These are phyloP conservation scores for Yamadazyma phyllophila DNA, from an alignment of 805 yeast species.

Conservation along the genomic window DNA sequence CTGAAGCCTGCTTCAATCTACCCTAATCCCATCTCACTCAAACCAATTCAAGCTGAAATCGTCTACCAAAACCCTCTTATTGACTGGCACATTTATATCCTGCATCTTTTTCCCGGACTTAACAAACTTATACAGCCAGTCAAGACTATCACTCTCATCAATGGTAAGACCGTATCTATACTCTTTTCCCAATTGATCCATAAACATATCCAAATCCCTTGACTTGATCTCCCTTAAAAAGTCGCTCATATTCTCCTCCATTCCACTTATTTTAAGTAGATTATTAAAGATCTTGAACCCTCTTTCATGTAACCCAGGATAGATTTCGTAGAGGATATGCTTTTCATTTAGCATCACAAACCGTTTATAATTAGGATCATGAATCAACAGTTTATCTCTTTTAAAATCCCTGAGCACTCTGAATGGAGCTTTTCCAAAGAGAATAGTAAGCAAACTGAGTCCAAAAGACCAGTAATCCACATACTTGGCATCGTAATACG, in stretches of 20 bases:
- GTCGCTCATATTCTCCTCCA: constrained; percentile 30
- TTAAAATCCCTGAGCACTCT: constrained; percentile 23
- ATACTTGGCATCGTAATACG: constrained; percentile 38
- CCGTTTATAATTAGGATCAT: constrained; percentile 44
- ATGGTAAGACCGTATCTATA: constrained; percentile 42
- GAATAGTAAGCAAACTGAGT: constrained; percentile 46
- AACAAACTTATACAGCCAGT: constrained; percentile 1
- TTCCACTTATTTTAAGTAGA: constrained; percentile 36
- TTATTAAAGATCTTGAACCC: constrained; percentile 43
- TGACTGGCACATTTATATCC: not conserved
- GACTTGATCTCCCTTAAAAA: constrained; percentile 21
- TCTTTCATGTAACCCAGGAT: constrained; percentile 35
- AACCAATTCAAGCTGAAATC: constrained; percentile 15
- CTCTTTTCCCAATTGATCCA: constrained; percentile 23
- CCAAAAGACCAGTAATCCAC: constrained; percentile 60
- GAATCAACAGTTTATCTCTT: constrained; percentile 16
- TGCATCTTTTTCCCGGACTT: not conserved
- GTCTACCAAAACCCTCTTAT: constrained; percentile 8
- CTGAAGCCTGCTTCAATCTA: no score
- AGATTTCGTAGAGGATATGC: constrained; percentile 47
- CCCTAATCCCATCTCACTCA: constrained; percentile 2
- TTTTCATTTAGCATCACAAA: constrained; percentile 38
- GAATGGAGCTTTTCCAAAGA: constrained; percentile 55
- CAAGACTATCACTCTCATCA: constrained; percentile 30
- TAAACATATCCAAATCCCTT: constrained; percentile 37